Evolutionary conservation across 225 moss, liverwort and hornwort species (phyloP), one percentile per base, ranked within the genome.

Genomic region (Sphagnum contortum): DNA sequence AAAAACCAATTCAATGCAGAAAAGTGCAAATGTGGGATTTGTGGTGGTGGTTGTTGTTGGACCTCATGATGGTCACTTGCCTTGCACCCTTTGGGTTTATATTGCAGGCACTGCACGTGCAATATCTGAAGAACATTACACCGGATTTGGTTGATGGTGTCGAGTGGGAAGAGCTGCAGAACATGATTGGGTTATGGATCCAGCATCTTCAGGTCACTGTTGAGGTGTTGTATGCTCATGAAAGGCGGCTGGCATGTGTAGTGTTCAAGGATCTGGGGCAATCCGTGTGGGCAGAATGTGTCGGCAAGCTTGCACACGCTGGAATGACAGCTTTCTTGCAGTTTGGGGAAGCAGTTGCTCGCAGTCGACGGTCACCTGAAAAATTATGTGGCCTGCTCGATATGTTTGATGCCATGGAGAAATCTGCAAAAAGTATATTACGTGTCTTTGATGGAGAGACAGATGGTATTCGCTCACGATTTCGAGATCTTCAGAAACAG

Each of bases 301-400:
- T 90, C 47, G 80, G 88, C 13, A 82, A 79, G 65, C 3, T 98
- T 69, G 90, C 90, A 46, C 57, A 69, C 48, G 81, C 75, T 50
- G 87, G 89, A 55, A 92, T 98, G 72, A 66, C 64, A 50, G 81
- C 85, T 10, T 91, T 98, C 9, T 70, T 98, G 72, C 76, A 71
- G 5, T 92, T 98, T 14, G 96, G 87, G 62, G 92, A 98, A 66
- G 81, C 88, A 13, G 83, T 98, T 60, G 81, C 83, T 55, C 74
- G 66, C 13, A 92, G 96, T 69, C 77, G 83, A 64, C 83, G 80
- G 13, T 85, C 87, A 65, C 96, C 92, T 48, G 96, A 88, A 29
- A 92, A 98, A 68, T 73, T 92, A 67, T 89, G 87, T 76, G 89
- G 86, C 66, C 64, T 98, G 71, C 88, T 92, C 64, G 85, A 98